Base-by-base conservation (phyloP, 1,284 basidiomycete genomes). In the Chiua sp. region DNA sequence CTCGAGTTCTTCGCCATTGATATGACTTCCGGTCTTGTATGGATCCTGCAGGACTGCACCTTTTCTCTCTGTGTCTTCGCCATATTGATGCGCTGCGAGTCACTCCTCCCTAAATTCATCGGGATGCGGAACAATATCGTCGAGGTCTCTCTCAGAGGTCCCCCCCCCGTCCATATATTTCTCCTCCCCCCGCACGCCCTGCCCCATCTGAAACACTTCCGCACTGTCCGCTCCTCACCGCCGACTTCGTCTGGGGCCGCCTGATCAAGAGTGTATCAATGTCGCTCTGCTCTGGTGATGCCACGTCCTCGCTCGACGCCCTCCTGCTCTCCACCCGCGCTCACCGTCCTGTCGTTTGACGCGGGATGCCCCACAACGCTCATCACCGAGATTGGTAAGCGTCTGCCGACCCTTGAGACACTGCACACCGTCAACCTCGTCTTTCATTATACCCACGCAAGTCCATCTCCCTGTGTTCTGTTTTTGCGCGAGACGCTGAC, bases 311-410 rank as follows among this genome's bases (percentile, higher is more conserved):
- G 8, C 75, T 88, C 47, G 78, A 83, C 53, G 79, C 80, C 2
- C 72, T 88, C 13, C 63, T 68, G 10, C 67, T 76, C 46, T 77
- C 80, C 6, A 70, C 79, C 0, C 67, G 62, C 15, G 63, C 72
- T 88, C 44, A 88, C 84, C 26, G 74, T 87, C 39, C 83, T 88
- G 74, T 82, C 82, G 35, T 82, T 88, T 47, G 86, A 86, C 62
- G 62, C 72, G 7, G 78, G 75, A 1, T 46, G 70, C 1, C 83
- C 82, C 10, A 67, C 73, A 1, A 71, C 75, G 49, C 72, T 88
- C 52, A 70, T 88, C 28, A 63, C 73, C 5, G 80, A 82, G 55
- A 75, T 88, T 8, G 76, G 82, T 5, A 62, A 66, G 49, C 76
- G 82, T 16, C 74, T 87, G 7, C 79, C 82, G 0, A 57, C 75